Evolutionary conservation across 495 filamentous ascomycete genomes (phyloP), one percentile per base, ranked within the genome.

Genomic region (Venustampulla echinocandica): DNA sequence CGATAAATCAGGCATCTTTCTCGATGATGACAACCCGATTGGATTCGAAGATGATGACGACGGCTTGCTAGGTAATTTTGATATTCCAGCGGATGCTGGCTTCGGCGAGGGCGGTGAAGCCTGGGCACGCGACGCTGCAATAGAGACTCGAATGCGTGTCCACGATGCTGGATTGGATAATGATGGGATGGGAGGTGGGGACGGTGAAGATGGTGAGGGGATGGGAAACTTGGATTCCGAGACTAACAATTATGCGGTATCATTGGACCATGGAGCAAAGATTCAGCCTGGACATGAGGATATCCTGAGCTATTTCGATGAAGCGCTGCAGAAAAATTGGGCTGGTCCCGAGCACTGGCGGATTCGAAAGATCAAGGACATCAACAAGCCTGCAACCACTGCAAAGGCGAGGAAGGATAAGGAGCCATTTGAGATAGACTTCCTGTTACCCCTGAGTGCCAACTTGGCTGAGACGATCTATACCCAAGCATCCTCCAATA

Each of bases 341-440:
- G 87, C 86, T n/a, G 93, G 88, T 38, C 92, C 92, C 28, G 93
- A 99, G 61, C 93, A 99, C 65, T 99, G 92, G 92, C 79, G 90
- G 54, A 97, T 99, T 56, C 75, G 86, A 33, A 85, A 83, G 60
- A 90, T 98, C 62, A 95, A 95, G 64, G 85, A 92, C 46, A 72
- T 76, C 49, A 79, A 75, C 46, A 87, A 84, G 56, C 61, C 71
- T 24, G 67, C 74, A 11, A 73, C 69, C 27, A 66, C 71, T 0
- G 64, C 77, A 5, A 73, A 72, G 47, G 70, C 74, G 47, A 71
- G 87, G 41, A 97, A 96, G 62, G 93, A 97, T 60, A 97, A 95
- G 60, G 92, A 96, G 58, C 83, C 84, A 0, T 97, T 97, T 55
- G 85, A 90, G 57, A 93, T 99, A 47, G 84, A 97, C 60, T 99